phyloP scores from a whole-genome alignment of 2,329 filamentous ascomycete species.

The Exserohilum turcica region DNA sequence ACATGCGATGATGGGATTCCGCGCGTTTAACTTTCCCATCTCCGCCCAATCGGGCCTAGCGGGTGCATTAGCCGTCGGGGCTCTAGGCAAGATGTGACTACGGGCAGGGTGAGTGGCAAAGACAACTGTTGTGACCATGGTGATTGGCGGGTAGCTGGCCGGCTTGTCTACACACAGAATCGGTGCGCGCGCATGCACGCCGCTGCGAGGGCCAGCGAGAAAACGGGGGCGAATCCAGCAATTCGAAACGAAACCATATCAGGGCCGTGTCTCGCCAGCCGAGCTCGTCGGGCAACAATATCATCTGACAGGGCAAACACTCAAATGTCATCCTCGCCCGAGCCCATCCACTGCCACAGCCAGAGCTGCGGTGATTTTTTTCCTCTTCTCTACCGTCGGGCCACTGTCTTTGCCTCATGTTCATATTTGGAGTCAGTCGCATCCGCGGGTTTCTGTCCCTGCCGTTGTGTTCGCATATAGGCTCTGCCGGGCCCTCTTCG shows the following conservation, averaged over 20 bases:
- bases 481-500: background rate
- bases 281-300: constrained; percentile 1
- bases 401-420: background rate
- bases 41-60: background rate
- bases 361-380: background rate
- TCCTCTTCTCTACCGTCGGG: background rate
- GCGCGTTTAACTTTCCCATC: background rate
- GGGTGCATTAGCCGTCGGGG: background rate
- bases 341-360: background rate
- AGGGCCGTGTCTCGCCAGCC: background rate
- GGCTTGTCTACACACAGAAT: background rate
- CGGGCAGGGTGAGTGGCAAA: constrained; percentile 1
- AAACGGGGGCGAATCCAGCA: constrained; percentile 1
- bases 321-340: background rate
- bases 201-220: background rate
- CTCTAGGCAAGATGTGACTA: background rate
- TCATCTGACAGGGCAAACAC: background rate
- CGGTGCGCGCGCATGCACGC: background rate
- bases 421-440: background rate
- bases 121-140: background rate
- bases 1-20: background rate
- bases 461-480: background rate
- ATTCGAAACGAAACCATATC: constrained; percentile 6
- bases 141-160: background rate
- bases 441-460: background rate